Conservation (phyloP, 2,329 filamentous ascomycete species). For the Botrytis squamosa region DNA sequence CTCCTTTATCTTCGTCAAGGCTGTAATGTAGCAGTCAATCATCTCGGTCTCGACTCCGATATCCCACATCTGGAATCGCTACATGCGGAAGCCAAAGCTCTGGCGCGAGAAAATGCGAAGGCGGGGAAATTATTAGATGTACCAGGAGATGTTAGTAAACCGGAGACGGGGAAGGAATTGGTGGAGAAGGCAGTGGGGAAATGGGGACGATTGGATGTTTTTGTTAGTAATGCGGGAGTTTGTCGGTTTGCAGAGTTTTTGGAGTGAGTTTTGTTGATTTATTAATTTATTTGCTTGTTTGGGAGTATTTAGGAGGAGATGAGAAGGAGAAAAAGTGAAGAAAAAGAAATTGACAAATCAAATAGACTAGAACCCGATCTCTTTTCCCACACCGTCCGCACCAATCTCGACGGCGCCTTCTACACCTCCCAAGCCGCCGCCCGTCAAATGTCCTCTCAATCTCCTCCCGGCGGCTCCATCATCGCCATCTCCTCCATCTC, state of each 20-base stretch:
- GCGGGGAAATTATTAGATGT: conserved; percentile 62
- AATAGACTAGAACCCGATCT: conserved; percentile 64
- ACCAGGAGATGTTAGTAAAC: conserved; percentile 73
- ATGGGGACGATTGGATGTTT: conserved; percentile 68
- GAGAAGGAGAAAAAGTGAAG: neutral
- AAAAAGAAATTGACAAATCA: neutral
- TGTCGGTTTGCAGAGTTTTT: conserved; percentile 88
- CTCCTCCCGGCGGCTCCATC: conserved; percentile 66
- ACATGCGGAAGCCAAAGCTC: conserved; percentile 49
- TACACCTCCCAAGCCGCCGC: conserved; percentile 83
- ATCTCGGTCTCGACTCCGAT: conserved; percentile 62
- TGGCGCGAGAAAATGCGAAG: conserved; percentile 45
- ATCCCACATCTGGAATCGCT: conserved; percentile 53
- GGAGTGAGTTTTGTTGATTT: conserved; percentile 47
- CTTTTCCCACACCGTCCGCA: conserved; percentile 68
- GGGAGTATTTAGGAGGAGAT: neutral
- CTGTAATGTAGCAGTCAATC: conserved; percentile 76
- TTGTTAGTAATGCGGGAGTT: conserved; percentile 85
- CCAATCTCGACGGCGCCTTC: conserved; percentile 87
- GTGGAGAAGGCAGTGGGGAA: conserved; percentile 63
- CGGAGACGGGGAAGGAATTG: conserved; percentile 67
- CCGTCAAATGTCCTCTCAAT: conserved; percentile 70
- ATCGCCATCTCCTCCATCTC: conserved; percentile 73
- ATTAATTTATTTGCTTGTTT: conserved; percentile 1
- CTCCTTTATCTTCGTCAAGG: conserved; percentile 77